Base-by-base conservation (phyloP, 768 basidiomycete species). In the Serendipita sp. region DNA sequence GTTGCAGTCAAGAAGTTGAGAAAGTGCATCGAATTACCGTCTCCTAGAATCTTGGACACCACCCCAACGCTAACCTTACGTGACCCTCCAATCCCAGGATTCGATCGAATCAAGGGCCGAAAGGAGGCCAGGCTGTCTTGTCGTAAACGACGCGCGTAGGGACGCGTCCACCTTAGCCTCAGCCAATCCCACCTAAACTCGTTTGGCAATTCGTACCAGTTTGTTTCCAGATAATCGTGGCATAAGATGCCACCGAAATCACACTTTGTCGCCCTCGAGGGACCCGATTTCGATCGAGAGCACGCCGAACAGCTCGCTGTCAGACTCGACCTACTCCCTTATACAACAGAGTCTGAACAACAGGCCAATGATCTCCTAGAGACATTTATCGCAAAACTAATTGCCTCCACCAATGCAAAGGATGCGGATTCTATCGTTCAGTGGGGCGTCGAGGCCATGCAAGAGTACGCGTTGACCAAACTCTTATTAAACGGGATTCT, bases 381-480 rank as follows among this genome's bases (percentile, higher is more conserved):
- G n/a, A 60, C 55, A 11, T 60, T 60, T 36, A 60, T 60, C 27
- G 34, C 55, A 27, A 60, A 60, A 18, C 27, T 37, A 8, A 60
- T 60, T 60, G 55, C 55, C 8, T 23, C 55, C 16, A 60, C 55
- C 27, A 60, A 60, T 33, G 55, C 55, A 10, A 60, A 60, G n/a
- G 55, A 60, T 60, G 36, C 34, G 8, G 55, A 60, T 60, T 60
- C 55, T 8, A 60, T 60, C 16, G 55, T 60, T 8, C 55, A 60
- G 34, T 60, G 55, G 55, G 55, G 55, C 27, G 55, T 60, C 16
- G 55, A 60, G 36, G 55, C 55, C 27, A 60, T 60, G 55, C 55
- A 60, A 60, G 55, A 60, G 55, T 60, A 60, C 16, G 55, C 11
- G 16, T 27, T 37, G n/a, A 31, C 8, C 55, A n/a, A 4, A 31